Evolutionary conservation across 257 asterid genomes (phyloP), one percentile per base, ranked within the genome.

Genomic region (Eustoma russellianum): DNA sequence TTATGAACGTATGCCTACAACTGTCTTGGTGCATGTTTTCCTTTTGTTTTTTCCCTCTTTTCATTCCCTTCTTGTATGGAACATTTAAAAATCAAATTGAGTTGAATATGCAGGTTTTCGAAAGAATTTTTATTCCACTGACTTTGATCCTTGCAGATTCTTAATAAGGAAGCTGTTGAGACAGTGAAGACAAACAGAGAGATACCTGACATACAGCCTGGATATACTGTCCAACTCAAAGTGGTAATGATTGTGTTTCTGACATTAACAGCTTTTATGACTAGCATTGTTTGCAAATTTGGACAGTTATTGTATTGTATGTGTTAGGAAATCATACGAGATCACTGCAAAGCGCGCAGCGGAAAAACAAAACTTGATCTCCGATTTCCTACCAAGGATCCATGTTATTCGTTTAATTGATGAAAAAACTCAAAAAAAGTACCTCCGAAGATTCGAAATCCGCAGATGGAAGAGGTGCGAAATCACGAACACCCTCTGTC

Each of bases 151-250:
- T 50, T 69, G 60, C 79, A 92, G 99, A 88, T 92, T 67, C 72
- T 92, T 66, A 95, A 92, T 58, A 92, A 81, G 68, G 99, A 92
- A 74, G 86, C 95, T 16, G 94, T 92, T 19, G 88, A 83, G 65
- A 88, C 81, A 64, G 97, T 88, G 63, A 88, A 72, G 68, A 55
- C 61, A 3, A 68, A 57, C 66, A 70, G 86, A 61, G 97, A 85
- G 74, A 83, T 92, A 59, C 97, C 97, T 24, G 98, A 87, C 52
- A 81, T 87, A 61, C 79, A 65, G 71, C 98, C 98, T 46, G 98
- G 98, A 57, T 85, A 81, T 63, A 77, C 75, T 48, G 41, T 92
- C 83, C 95, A 92, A 79, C 83, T 92, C 69, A 88, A 80, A 88
- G 79, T 92, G 93, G 98, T 92, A 77, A 3, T 35, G 41, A 10